A percentile compares a stretch with the other conserved stretches of the same genome.
Conservation (phyloP, 257 asterid species). For the Plantago ovata region DNA sequence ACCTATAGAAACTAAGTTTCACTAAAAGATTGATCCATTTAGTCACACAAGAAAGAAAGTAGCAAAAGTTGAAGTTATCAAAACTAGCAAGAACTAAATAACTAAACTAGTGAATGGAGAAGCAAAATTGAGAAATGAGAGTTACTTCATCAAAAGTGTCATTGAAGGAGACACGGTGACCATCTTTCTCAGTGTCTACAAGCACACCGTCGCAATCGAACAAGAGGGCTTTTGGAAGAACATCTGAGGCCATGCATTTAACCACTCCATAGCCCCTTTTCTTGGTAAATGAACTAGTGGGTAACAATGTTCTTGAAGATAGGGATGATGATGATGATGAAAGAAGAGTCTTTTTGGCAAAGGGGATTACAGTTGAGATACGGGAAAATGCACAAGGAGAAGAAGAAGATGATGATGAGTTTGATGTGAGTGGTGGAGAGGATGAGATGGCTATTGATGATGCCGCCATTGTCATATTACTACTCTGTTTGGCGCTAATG, state of each 20-base stretch:
- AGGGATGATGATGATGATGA: conserved; percentile 26
- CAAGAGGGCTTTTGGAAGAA: conserved; percentile 73
- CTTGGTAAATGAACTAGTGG: conserved; percentile 16
- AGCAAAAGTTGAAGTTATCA: too few relatives aligned
- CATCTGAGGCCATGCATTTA: conserved; percentile 53
- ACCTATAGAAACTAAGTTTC: conserved; percentile 3
- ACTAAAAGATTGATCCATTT: neutral
- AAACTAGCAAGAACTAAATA: neutral
- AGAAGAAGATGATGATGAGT: conserved; percentile 21
- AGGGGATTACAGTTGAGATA: conserved; percentile 17
- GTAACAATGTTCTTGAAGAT: conserved; percentile 6
- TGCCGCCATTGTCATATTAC: conserved; percentile 35
- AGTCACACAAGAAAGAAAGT: neutral
- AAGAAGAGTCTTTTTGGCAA: conserved; percentile 25
- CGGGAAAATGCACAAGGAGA: conserved; percentile 2
- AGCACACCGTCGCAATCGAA: conserved; percentile 97
- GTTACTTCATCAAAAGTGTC: conserved; percentile 85
- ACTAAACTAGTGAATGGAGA: neutral
- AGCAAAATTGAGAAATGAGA: neutral
- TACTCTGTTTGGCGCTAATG: neutral
- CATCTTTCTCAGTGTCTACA: conserved; percentile 98
- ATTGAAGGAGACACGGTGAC: conserved; percentile 92
- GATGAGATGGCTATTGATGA: conserved; percentile 27
- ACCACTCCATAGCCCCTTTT: conserved; percentile 31
- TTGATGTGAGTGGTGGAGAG: conserved; percentile 36